Base-by-base conservation (phyloP, 1,284 basidiomycete species). In the Puccinia coronata region DNA sequence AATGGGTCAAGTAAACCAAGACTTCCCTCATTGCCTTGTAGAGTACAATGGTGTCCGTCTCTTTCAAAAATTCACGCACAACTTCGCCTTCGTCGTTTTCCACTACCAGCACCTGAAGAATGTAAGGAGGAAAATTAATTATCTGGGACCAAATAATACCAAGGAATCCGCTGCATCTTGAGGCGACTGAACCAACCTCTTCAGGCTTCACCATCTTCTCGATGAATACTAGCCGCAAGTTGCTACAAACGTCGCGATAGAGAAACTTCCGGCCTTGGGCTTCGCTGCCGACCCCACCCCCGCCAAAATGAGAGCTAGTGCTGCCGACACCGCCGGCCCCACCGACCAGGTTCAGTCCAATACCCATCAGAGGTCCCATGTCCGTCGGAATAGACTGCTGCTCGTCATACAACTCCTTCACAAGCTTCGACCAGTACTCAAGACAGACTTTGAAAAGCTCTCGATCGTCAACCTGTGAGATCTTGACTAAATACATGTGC, bases 181-280 rank as follows among this genome's bases (percentile, higher is more conserved):
- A 41, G 16, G 23, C 28, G 61, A 34, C 18, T 23, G n/a, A 53
- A 71, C 80, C 18, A 53, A 81, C 80, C 90, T 99, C 97, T 87
- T 99, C 97, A 16, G 97, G 97, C 87, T 99, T 99, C 84, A 98
- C 97, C 97, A 99, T 99, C 85, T 95, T 91, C 87, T 98, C 96
- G 84, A 99, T 98, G 87, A 99, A 95, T 71, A 99, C 96, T 82
- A 99, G 88, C 55, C 97, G 91, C 83, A 99, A 87, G 86, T 99
- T 98, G 71, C 93, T 96, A 81, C 99, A 88, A 39, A 99, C 95
- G 84, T 97, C 95, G 83, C 92, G 91, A 87, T 97, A 98, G 84
- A 86, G 96, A 93, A 86, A 94, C 95, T 89, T 98, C 97, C 84
- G 97, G 86, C 4, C 91, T 83, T 74, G 80, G 57, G 71, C 49